These are phyloP conservation scores for Dactylonectria macrodidyma DNA, from an alignment of 2,329 filamentous ascomycete species.

Conservation along the genomic window DNA sequence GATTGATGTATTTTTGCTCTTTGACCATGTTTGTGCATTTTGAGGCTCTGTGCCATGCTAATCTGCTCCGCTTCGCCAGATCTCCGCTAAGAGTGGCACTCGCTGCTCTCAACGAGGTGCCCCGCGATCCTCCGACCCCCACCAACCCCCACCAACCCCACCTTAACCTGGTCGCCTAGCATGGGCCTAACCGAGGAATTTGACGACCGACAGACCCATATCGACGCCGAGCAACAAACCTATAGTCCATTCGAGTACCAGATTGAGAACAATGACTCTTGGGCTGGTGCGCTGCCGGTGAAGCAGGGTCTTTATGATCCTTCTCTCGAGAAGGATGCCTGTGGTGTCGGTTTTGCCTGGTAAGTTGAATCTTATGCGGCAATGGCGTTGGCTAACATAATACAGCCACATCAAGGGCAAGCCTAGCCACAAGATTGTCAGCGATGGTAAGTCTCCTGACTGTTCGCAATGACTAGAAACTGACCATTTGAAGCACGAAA, in stretches of 20 bases:
- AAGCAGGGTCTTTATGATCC: conserved; percentile 99
- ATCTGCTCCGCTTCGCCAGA: conserved; percentile 37
- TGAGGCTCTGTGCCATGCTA: conserved; percentile 39
- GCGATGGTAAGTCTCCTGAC: conserved; percentile 81
- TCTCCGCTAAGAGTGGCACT: conserved; percentile 44
- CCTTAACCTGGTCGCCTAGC: conserved; percentile 67
- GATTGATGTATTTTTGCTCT: conserved; percentile 12
- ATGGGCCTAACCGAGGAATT: conserved; percentile 78
- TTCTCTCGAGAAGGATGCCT: conserved; percentile 97
- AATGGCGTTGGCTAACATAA: conserved; percentile 40
- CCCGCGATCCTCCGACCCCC: conserved; percentile 44
- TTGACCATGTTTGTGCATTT: conserved; percentile 15
- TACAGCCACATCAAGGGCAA: conserved; percentile 95
- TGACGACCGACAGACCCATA: conserved; percentile 76
- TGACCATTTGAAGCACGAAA: conserved; percentile 76
- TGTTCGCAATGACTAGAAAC: background rate
- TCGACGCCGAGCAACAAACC: conserved; percentile 71
- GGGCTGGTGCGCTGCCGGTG: conserved; percentile 95
- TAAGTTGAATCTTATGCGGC: conserved; percentile 63
- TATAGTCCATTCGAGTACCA: conserved; percentile 88
- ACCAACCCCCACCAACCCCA: conserved; percentile 46
- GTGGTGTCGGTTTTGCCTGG: conserved; percentile 99
- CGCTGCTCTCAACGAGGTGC: conserved; percentile 47
- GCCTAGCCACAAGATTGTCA: conserved; percentile 97
- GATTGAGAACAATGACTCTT: conserved; percentile 86